phyloP scores from a whole-genome alignment of 345 rosid species.

The Angophora floribunda region DNA sequence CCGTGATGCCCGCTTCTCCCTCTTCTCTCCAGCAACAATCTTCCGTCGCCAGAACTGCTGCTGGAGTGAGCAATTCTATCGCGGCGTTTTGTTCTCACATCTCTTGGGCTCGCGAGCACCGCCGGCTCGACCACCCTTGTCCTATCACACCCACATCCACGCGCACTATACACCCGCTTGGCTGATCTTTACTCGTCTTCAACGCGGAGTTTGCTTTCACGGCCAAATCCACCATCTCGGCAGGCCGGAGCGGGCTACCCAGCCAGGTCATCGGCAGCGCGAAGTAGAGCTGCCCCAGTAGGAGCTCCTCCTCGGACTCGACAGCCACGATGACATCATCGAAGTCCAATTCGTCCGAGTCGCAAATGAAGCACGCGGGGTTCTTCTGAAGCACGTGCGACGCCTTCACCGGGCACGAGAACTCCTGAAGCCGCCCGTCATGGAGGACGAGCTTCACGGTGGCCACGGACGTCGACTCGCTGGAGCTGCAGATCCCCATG shows the following conservation, averaged over 20 bases:
- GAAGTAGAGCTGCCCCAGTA: conserved; percentile 38
- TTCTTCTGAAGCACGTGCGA: conserved; percentile 23
- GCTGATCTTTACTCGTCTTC: not conserved
- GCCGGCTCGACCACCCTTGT: not conserved
- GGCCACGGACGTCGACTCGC: conserved; percentile 19
- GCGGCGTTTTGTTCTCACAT: not conserved
- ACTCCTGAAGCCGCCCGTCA: conserved; percentile 47
- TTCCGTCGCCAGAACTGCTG: not conserved
- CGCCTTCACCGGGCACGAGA: conserved; percentile 29
- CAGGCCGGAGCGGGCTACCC: conserved; percentile 15
- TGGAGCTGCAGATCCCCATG: conserved; percentile 51
- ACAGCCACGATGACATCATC: conserved; percentile 23
- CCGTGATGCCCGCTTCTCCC: not conserved
- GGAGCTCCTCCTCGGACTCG: conserved; percentile 29
- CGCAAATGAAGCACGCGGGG: conserved; percentile 32
- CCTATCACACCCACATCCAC: not conserved
- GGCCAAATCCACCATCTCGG: conserved; percentile 53
- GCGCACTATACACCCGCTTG: not conserved
- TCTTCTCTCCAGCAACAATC: not conserved
- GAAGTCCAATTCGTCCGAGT: conserved; percentile 46
- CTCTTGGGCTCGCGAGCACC: not conserved
- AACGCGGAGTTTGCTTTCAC: conserved; percentile 50
- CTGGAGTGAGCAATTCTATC: not conserved
- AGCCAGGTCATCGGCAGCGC: conserved; percentile 31
- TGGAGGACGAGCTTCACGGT: conserved; percentile 44